Base-by-base conservation (phyloP, 176 grass and related monocot genomes). In the Eragrostis nindensis region DNA sequence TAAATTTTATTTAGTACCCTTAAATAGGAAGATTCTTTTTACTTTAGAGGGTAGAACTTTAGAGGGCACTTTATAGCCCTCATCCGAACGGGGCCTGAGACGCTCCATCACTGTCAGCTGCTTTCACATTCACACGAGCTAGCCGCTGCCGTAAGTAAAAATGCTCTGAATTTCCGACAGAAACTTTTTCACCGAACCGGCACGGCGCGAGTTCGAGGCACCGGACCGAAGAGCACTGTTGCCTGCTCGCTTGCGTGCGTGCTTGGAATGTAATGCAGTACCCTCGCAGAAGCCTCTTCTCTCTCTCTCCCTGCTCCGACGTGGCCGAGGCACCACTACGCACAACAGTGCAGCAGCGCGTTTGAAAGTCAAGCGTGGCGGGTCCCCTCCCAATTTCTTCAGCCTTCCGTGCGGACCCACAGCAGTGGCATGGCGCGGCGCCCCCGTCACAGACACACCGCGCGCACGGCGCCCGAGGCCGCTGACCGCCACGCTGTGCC, bases 401-500 rank as follows among this genome's bases (percentile, higher is more conserved):
- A 4, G 52, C 18, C 18, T n/a, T 56, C 19, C 19, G 7, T 1
- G 0, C 0, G 4, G 57, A 3, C 57, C 57, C 57, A 61, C 24
- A 1, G 22, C 57, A 61, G 57, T 27, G 57, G 10, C 3, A 1
- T 10, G 24, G 22, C 56, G 11, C 57, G 24, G 22, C 2, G 11
- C 10, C 22, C 5, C 65, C 39, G 53, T 47, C 75, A 18, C 38
- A 15, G 25, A 36, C 24, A 0, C n/a, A n/a, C n/a, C 78, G 7
- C 80, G 10, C 40, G 8, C 62, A 73, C 66, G 50, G 69, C 26
- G 5, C 24, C 76, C 69, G 8, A 68, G 52, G 60, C 40, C 18
- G 7, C 30, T 53, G 50, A 74, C 81, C 59, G 75, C 63, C 74
- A 49, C 57, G 26, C 47, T 1, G 67, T 4, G 24, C 63, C 56